These are phyloP conservation scores for Mycena vulgaris DNA, from an alignment of 768 basidiomycete genomes.

Conservation along the genomic window DNA sequence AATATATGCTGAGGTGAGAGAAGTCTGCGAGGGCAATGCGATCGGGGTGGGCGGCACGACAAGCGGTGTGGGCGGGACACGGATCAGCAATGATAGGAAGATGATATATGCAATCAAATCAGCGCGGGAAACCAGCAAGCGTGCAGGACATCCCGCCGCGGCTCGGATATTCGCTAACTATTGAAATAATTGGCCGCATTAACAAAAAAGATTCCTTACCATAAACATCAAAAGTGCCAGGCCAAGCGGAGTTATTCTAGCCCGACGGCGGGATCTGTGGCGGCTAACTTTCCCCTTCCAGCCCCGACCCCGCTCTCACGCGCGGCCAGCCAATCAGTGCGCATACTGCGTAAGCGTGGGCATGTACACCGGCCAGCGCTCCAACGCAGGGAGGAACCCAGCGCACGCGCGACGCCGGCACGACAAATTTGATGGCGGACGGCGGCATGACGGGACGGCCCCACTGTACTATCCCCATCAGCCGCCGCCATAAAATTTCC, in stretches of 20 bases:
- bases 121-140: conserved; percentile 17
- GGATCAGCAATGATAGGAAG: conserved; percentile 6
- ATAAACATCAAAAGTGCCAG: conserved; percentile 18
- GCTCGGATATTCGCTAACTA: conserved; percentile 15
- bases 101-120: background rate
- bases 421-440: too few relatives aligned
- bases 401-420: too few relatives aligned
- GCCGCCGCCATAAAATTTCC: too few relatives aligned
- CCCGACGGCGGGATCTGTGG: background rate
- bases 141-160: background rate
- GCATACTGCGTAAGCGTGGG: too few relatives aligned
- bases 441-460: too few relatives aligned
- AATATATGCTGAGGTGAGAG: conserved; percentile 1
- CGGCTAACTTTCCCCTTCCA: too few relatives aligned
- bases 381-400: too few relatives aligned
- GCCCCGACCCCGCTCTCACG: too few relatives aligned
- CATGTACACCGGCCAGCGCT: too few relatives aligned
- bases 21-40: conserved; percentile 11
- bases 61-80: conserved; percentile 10
- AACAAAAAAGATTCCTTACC: conserved; percentile 2
- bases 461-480: too few relatives aligned
- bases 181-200: conserved; percentile 7
- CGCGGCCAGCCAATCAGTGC: too few relatives aligned
- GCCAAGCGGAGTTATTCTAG: conserved; percentile 15
- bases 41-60: conserved; percentile 11